Evolutionary conservation across 495 filamentous ascomycete genomes (phyloP).

Genomic region (Niebla homalea): DNA sequence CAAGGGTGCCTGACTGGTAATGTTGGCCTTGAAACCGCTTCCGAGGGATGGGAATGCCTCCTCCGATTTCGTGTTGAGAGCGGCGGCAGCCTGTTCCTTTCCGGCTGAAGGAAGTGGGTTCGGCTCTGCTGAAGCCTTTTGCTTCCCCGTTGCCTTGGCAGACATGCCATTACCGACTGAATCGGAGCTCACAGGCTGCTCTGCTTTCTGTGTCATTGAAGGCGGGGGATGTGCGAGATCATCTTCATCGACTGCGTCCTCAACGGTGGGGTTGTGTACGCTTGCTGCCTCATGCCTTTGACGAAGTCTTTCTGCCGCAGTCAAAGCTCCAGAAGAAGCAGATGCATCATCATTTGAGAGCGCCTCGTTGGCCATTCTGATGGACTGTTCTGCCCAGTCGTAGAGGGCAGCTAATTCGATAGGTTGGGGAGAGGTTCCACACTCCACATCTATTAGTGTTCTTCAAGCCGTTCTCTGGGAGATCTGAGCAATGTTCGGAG

Average conservation of each 20-base stretch:
- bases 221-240: slow-evolving; percentile 47
- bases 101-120: slow-evolving; percentile 22
- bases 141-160: slow-evolving; percentile 50
- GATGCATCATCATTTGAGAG: slow-evolving; percentile 28
- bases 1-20: slow-evolving; percentile 41
- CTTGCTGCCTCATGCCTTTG: slow-evolving; percentile 58
- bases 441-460: no score
- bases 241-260: slow-evolving; percentile 73
- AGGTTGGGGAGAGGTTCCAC: background rate
- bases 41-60: slow-evolving; percentile 85
- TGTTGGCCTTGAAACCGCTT: slow-evolving; percentile 49
- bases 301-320: slow-evolving; percentile 61
- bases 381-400: no score
- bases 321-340: slow-evolving; percentile 20
- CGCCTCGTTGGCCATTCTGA: slow-evolving; percentile 34
- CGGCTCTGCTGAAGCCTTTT: slow-evolving; percentile 33
- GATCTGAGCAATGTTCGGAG: background rate
- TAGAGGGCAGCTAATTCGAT: background rate
- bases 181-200: slow-evolving; percentile 3
- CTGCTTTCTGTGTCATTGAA: slow-evolving; percentile 16
- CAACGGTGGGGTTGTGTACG: slow-evolving; percentile 55
- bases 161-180: slow-evolving; percentile 24
- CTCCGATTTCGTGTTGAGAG: slow-evolving; percentile 69
- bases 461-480: background rate
- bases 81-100: slow-evolving; percentile 31